A percentile compares a stretch with the other conserved stretches of the same genome.
Evolutionary conservation across 2,329 filamentous ascomycete genomes (phyloP).

Genomic region (Elsinoe arachidis): DNA sequence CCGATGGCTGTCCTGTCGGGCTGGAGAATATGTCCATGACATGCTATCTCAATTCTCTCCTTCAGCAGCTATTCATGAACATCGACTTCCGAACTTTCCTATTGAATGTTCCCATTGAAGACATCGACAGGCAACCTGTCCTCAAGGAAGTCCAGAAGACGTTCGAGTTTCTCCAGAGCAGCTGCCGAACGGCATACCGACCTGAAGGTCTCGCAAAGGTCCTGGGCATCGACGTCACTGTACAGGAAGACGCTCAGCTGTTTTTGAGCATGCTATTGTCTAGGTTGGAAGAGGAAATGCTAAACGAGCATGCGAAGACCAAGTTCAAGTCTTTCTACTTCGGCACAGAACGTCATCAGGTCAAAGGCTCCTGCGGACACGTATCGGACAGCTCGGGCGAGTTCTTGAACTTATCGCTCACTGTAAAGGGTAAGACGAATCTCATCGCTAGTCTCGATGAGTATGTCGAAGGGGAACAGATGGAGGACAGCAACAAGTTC

Average conservation of each 20-base stretch:
- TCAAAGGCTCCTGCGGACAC: conserved; percentile 88
- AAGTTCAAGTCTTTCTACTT: conserved; percentile 77
- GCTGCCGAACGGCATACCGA: conserved; percentile 63
- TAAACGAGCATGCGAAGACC: conserved; percentile 57
- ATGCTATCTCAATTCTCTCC: conserved; percentile 90
- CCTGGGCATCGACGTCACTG: conserved; percentile 75
- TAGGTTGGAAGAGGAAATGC: conserved; percentile 76
- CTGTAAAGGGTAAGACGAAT: conserved; percentile 82
- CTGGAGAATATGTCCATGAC: conserved; percentile 90
- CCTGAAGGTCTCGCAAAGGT: conserved; percentile 62
- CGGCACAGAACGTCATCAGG: conserved; percentile 84
- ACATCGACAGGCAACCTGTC: conserved; percentile 56
- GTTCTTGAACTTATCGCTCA: conserved; percentile 90
- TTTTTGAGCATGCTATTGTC: conserved; percentile 94
- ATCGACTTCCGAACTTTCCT: conserved; percentile 78
- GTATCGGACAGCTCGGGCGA: conserved; percentile 84
- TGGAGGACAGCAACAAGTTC: conserved; percentile 98
- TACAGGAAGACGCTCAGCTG: conserved; percentile 97
- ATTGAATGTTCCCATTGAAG: conserved; percentile 43
- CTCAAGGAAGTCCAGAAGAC: conserved; percentile 70
- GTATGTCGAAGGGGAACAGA: conserved; percentile 92
- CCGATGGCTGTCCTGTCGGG: conserved; percentile 66
- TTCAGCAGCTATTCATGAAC: conserved; percentile 97
- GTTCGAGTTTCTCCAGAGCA: conserved; percentile 81
- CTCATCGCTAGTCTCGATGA: conserved; percentile 82